These are phyloP conservation scores for Debaryomyces sp. DNA, from an alignment of 1,139 yeast species.

Conservation along the genomic window DNA sequence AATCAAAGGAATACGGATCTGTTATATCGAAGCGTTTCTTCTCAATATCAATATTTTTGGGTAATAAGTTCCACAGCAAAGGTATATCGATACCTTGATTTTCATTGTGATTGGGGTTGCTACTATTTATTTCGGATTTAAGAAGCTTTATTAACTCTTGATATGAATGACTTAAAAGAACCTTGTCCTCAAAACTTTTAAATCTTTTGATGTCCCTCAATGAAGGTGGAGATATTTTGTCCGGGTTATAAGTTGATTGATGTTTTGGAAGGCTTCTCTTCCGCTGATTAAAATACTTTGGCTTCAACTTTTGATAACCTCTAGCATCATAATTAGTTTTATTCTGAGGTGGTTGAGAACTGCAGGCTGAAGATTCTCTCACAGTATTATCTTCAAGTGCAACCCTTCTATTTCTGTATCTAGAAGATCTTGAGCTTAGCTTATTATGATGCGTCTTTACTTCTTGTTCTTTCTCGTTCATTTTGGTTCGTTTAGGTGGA, in stretches of 20 bases:
- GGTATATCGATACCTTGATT: slow-evolving; percentile 24
- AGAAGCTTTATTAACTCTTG: slow-evolving; percentile 22
- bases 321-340: not conserved
- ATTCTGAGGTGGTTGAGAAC: not conserved
- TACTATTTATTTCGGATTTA: slow-evolving; percentile 14
- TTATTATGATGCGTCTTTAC: not conserved
- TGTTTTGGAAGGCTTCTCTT: not conserved
- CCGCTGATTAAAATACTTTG: not conserved
- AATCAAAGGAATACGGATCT: slow-evolving; percentile 13
- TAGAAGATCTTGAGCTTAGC: not conserved
- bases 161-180: slow-evolving; percentile 20
- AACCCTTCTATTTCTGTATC: not conserved
- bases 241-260: not conserved
- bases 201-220: slow-evolving; percentile 1
- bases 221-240: slow-evolving; percentile 9
- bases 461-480: slow-evolving; percentile 5
- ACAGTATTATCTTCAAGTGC: not conserved
- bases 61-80: slow-evolving; percentile 23
- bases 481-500: slow-evolving; percentile 24
- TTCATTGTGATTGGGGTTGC: not conserved
- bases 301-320: not conserved
- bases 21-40: slow-evolving; percentile 17
- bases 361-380: not conserved
- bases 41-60: slow-evolving; percentile 28
- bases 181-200: slow-evolving; percentile 19